Conservation (phyloP, 768 basidiomycete species). For the Phaeotremella skinneri region DNA sequence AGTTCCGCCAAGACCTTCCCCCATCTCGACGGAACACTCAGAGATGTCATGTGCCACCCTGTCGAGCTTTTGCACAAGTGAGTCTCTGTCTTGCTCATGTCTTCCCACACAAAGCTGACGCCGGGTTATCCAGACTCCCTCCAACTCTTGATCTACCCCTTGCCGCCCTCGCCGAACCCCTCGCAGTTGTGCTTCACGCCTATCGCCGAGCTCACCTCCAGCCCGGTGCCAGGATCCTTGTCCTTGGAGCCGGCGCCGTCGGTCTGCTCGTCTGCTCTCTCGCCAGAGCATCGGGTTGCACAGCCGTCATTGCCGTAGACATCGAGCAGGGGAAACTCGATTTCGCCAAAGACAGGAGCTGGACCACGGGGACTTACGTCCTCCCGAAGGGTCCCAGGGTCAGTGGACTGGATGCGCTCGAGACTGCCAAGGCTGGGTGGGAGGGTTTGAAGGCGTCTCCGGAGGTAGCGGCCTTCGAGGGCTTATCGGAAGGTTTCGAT, state of each 20-base stretch:
- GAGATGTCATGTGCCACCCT: conserved; percentile 84
- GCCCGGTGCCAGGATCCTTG: conserved; percentile 69
- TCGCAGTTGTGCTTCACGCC: conserved; percentile 79
- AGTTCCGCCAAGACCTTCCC: conserved; percentile 87
- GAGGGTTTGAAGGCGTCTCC: conserved; percentile 54
- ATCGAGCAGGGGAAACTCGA: conserved; percentile 78
- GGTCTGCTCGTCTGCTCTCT: conserved; percentile 84
- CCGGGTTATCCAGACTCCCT: conserved; percentile 56
- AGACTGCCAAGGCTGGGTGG: conserved; percentile 45
- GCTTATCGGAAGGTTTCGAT: conserved; percentile 71
- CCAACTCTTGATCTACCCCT: conserved; percentile 71
- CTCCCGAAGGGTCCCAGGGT: conserved; percentile 57
- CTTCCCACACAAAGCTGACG: conserved; percentile 7
- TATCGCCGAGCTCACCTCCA: conserved; percentile 54
- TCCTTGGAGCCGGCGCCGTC: conserved; percentile 90
- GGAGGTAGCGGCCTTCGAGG: conserved; percentile 59
- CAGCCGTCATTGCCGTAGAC: conserved; percentile 73
- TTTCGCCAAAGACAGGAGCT: conserved; percentile 72
- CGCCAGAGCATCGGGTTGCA: conserved; percentile 66
- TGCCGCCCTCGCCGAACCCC: conserved; percentile 87
- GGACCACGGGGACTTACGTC: conserved; percentile 70
- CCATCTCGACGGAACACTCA: conserved; percentile 88
- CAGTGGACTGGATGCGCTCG: conserved; percentile 40
- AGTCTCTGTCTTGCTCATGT: conserved; percentile 50
- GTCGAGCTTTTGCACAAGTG: conserved; percentile 81